phyloP scores from a whole-genome alignment of 2,329 filamentous ascomycete genomes.

The Exophiala lecanii-corni region DNA sequence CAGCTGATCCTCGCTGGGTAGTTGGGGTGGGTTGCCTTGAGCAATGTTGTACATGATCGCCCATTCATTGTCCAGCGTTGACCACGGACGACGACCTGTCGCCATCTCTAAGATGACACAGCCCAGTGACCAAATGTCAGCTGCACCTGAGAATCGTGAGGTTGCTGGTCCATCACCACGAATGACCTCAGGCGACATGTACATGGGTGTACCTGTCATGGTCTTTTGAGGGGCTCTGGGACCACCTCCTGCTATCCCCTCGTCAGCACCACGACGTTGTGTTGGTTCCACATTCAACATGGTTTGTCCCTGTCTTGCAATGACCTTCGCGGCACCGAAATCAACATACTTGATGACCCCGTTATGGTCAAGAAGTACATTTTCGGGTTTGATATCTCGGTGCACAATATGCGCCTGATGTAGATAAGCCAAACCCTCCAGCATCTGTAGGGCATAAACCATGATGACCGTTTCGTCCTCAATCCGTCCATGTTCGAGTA shows the following conservation, averaged over 20 bases:
- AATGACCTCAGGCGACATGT: slow-evolving; percentile 99
- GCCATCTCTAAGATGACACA: slow-evolving; percentile 98
- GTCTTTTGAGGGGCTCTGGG: slow-evolving; percentile 63
- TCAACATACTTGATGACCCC: slow-evolving; percentile 99
- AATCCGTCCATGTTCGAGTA: slow-evolving; percentile 92
- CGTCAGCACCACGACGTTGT: slow-evolving; percentile 17
- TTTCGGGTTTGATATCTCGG: slow-evolving; percentile 96
- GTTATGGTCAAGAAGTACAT: slow-evolving; percentile 94
- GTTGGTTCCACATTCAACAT: slow-evolving; percentile 62
- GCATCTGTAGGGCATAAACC: slow-evolving; percentile 89
- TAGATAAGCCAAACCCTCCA: slow-evolving; percentile 89
- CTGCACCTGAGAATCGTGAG: slow-evolving; percentile 56
- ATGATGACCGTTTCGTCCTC: slow-evolving; percentile 97
- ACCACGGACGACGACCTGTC: slow-evolving; percentile 90
- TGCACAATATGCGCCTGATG: slow-evolving; percentile 90
- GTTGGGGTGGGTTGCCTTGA: slow-evolving; percentile 84
- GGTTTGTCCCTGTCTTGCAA: slow-evolving; percentile 88
- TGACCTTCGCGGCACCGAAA: slow-evolving; percentile 95
- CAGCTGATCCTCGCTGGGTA: slow-evolving; percentile 78
- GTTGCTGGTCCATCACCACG: slow-evolving; percentile 65
- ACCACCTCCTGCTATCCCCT: slow-evolving; percentile 17
- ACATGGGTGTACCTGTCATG: slow-evolving; percentile 98
- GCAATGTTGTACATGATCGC: slow-evolving; percentile 99
- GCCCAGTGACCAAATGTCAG: slow-evolving; percentile 93
- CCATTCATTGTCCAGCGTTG: slow-evolving; percentile 96